Conservation (phyloP, 1,139 yeast species). For the Suhomyces coccinellae region DNA sequence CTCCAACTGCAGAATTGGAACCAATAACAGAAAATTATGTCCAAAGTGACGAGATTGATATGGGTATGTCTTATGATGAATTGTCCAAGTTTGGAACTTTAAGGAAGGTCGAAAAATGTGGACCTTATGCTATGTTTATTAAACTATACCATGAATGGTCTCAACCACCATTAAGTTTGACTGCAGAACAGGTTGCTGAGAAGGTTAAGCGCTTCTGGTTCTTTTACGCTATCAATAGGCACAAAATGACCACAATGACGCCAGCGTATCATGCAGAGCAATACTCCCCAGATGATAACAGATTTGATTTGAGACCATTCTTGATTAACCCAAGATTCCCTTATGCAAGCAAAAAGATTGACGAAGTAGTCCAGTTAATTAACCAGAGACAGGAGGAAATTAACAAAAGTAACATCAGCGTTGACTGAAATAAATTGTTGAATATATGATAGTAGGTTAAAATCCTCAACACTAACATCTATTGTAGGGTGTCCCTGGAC, state of each 20-base stretch:
- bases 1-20: constrained; percentile 97
- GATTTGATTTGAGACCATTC: constrained; percentile 93
- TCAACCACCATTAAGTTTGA: constrained; percentile 59
- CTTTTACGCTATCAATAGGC: constrained; percentile 92
- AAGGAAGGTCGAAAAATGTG: constrained; percentile 90
- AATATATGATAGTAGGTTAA: not conserved
- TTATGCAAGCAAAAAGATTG: constrained; percentile 88
- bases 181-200: constrained; percentile 83
- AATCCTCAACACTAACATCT: not conserved
- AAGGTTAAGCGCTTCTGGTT: constrained; percentile 92
- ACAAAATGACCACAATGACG: constrained; percentile 93
- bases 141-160: constrained; percentile 92
- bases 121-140: constrained; percentile 92
- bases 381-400: constrained; percentile 40
- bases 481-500: not conserved
- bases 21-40: constrained; percentile 91
- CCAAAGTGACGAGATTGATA: constrained; percentile 94
- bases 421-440: constrained; percentile 12
- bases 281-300: constrained; percentile 95
- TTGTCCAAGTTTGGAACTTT: constrained; percentile 87
- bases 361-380: constrained; percentile 60
- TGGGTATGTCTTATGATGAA: constrained; percentile 98
- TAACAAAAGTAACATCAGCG: constrained; percentile 15
- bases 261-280: constrained; percentile 98
- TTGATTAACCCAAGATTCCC: constrained; percentile 88